Conservation (phyloP, 305 asterid genomes). For the Solanum hybrid region DNA sequence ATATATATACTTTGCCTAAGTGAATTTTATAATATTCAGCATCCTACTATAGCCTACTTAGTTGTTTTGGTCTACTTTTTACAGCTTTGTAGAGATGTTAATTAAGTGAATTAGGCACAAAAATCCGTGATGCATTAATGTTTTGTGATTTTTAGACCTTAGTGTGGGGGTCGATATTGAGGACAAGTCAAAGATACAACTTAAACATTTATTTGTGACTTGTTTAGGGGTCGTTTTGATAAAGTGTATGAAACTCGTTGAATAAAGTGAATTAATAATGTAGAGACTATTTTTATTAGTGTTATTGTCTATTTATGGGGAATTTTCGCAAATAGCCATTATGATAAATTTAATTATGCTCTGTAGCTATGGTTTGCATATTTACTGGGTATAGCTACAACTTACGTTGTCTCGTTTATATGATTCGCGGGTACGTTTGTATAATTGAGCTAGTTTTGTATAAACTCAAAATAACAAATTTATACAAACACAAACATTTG, state of each 20-base stretch:
- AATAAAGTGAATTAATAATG: too few species aligned
- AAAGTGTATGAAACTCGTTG: neutral
- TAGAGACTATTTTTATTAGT: neutral
- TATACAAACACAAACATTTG: neutral
- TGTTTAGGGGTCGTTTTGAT: neutral
- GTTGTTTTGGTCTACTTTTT: neutral
- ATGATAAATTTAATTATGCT: neutral
- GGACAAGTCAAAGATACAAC: neutral
- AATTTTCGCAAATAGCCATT: too few species aligned
- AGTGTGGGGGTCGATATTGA: slow-evolving; percentile 1
- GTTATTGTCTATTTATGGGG: neutral
- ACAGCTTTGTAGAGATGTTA: neutral
- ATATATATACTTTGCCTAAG: neutral
- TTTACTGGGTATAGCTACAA: neutral
- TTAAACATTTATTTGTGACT: neutral
- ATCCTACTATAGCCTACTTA: neutral
- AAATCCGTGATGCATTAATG: neutral
- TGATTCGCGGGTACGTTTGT: neutral
- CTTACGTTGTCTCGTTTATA: neutral
- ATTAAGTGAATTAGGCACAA: slow-evolving; percentile 7
- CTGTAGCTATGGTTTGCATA: neutral
- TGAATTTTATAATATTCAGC: neutral
- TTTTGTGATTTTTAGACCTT: neutral
- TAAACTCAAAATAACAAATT: neutral
- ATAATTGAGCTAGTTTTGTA: too few species aligned